Evolutionary conservation across 2,329 filamentous ascomycete genomes (phyloP).

Genomic region (Fusarium avenaceum): DNA sequence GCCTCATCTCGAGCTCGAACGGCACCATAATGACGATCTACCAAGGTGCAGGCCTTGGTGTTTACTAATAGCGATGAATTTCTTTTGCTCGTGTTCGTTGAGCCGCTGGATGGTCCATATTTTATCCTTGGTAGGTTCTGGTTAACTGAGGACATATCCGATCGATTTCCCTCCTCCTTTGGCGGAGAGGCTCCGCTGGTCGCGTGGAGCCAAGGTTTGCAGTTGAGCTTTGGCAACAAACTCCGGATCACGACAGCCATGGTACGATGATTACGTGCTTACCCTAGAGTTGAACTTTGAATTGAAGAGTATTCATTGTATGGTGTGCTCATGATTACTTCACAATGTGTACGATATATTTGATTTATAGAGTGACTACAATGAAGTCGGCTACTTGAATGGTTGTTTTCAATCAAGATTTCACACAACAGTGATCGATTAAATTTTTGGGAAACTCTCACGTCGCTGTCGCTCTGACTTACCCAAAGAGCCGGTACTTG

Average conservation of each 20-base stretch:
- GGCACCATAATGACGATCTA: background rate
- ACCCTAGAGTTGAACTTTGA: conserved; percentile 14
- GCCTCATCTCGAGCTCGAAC: conserved; percentile 3
- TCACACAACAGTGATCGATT: too few relatives aligned
- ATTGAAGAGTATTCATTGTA: too few relatives aligned
- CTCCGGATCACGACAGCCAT: conserved; percentile 8
- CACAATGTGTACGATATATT: too few relatives aligned
- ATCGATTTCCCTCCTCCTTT: conserved; percentile 14
- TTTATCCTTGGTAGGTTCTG: conserved; percentile 25
- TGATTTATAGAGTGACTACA: conserved; percentile 6
- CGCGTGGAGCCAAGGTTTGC: conserved; percentile 13
- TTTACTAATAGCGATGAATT: background rate
- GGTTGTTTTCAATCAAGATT: too few relatives aligned
- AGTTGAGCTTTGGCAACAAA: conserved; percentile 12
- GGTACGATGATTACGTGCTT: conserved; percentile 12
- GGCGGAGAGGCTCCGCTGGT: conserved; percentile 11
- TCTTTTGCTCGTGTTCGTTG: background rate
- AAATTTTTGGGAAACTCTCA: too few relatives aligned
- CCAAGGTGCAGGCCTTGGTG: background rate
- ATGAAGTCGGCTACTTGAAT: too few relatives aligned
- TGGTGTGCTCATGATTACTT: too few relatives aligned
- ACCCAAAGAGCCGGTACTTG: too few relatives aligned
- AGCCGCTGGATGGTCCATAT: conserved; percentile 11
- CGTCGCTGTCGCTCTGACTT: too few relatives aligned
- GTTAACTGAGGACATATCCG: conserved; percentile 9